phyloP scores from a whole-genome alignment of 2,329 filamentous ascomycete species.

The Penicillium sp. region DNA sequence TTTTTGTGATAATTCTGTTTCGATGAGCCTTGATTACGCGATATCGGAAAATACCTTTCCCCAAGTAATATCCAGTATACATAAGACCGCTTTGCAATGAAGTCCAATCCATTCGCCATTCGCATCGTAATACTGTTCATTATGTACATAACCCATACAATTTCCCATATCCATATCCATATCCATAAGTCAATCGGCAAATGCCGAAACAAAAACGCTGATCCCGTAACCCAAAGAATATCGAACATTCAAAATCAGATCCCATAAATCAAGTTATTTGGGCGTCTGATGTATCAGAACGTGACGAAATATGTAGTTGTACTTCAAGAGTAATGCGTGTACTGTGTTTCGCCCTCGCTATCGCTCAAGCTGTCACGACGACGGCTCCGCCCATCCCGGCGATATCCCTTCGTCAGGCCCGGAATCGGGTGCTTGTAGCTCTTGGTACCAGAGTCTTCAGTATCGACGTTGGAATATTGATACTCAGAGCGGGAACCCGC shows the following conservation, averaged over 20 bases:
- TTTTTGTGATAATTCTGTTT: no score
- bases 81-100: background rate
- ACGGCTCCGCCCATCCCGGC: slow-evolving; percentile 40
- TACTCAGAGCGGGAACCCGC: slow-evolving; percentile 40
- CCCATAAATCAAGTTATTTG: background rate
- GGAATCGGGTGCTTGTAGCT: slow-evolving; percentile 59
- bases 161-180: slow-evolving; percentile 3
- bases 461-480: slow-evolving; percentile 43
- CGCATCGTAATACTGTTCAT: slow-evolving; percentile 8
- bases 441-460: slow-evolving; percentile 51
- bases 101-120: background rate
- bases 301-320: background rate
- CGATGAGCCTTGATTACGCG: no score
- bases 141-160: slow-evolving; percentile 11
- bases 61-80: no score
- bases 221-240: slow-evolving; percentile 2
- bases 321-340: slow-evolving; percentile 14
- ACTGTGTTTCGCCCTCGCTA: slow-evolving; percentile 46
- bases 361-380: slow-evolving; percentile 56
- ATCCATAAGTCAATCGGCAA: slow-evolving; percentile 3
- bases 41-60: no score
- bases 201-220: slow-evolving; percentile 1
- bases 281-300: background rate
- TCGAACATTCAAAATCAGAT: slow-evolving; percentile 2
- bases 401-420: slow-evolving; percentile 49